Percentiles rank a stretch among this genome's conserved stretches.
These are phyloP conservation scores for Pseudogymnoascus sp. DNA, from an alignment of 2,329 filamentous ascomycete genomes.

Conservation along the genomic window DNA sequence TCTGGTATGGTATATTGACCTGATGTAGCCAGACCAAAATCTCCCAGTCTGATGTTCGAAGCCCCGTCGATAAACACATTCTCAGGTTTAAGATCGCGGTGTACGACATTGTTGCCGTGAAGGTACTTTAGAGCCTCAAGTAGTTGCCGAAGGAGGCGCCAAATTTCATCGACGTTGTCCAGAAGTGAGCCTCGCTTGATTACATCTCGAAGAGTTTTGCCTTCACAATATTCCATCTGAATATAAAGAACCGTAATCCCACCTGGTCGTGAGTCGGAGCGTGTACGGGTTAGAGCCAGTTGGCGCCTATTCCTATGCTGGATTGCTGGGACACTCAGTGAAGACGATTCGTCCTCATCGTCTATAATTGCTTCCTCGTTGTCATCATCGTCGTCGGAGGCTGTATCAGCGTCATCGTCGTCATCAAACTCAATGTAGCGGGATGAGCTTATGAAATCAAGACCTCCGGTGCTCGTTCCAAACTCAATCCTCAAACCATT, in stretches of 20 bases:
- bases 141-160: conserved; percentile 86
- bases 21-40: conserved; percentile 90
- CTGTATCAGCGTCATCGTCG: conserved; percentile 39
- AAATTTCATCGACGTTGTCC: conserved; percentile 63
- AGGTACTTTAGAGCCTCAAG: conserved; percentile 86
- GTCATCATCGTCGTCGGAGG: conserved; percentile 33
- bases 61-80: conserved; percentile 93
- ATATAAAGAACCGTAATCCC: neutral
- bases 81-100: conserved; percentile 92
- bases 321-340: conserved; percentile 11
- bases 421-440: conserved; percentile 74
- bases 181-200: conserved; percentile 69
- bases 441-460: conserved; percentile 90
- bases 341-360: conserved; percentile 29
- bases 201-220: conserved; percentile 74
- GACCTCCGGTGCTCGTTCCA: conserved; percentile 58
- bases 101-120: conserved; percentile 83
- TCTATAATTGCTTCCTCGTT: conserved; percentile 31
- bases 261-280: conserved; percentile 21
- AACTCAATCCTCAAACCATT: conserved; percentile 23
- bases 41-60: conserved; percentile 81
- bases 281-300: conserved; percentile 21
- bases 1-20: conserved; percentile 62
- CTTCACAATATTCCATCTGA: conserved; percentile 95
- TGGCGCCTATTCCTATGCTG: conserved; percentile 19